Conservation (phyloP, 306 rosid genomes). For the Acacia melanoxylon region DNA sequence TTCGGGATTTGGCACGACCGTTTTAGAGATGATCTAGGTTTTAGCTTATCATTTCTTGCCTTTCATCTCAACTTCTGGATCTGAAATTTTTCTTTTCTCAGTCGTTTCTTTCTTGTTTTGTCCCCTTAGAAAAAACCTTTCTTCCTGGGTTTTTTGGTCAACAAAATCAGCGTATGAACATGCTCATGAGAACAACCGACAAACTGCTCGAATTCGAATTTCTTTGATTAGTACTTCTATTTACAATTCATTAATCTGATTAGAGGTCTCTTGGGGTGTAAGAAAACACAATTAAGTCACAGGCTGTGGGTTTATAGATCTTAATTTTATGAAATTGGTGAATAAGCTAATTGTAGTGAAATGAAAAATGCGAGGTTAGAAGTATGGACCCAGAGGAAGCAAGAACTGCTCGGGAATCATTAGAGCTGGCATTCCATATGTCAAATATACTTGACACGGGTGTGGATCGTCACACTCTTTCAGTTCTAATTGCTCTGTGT, state of each 20-base stretch:
- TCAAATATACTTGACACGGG: slow-evolving; percentile 1
- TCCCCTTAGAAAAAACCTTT: background rate
- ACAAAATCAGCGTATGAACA: background rate
- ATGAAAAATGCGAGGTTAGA: background rate
- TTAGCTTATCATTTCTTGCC: background rate
- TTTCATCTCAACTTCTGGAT: background rate
- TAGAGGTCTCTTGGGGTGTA: background rate
- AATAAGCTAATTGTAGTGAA: no score
- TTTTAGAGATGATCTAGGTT: background rate
- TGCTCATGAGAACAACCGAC: background rate
- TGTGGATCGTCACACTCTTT: background rate
- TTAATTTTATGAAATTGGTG: background rate
- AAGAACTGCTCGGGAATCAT: background rate
- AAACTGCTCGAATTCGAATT: background rate
- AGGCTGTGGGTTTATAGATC: background rate
- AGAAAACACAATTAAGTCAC: background rate
- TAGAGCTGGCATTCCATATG: background rate
- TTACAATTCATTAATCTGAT: background rate
- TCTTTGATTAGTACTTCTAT: background rate
- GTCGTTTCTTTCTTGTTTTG: background rate
- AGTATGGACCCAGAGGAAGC: slow-evolving; percentile 27
- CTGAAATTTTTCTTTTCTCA: background rate
- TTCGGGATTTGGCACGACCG: background rate
- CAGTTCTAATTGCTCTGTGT: background rate
- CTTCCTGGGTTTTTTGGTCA: background rate